phyloP scores from a whole-genome alignment of 108 stramenopile genomes.

The Nitzschia sp. region DNA sequence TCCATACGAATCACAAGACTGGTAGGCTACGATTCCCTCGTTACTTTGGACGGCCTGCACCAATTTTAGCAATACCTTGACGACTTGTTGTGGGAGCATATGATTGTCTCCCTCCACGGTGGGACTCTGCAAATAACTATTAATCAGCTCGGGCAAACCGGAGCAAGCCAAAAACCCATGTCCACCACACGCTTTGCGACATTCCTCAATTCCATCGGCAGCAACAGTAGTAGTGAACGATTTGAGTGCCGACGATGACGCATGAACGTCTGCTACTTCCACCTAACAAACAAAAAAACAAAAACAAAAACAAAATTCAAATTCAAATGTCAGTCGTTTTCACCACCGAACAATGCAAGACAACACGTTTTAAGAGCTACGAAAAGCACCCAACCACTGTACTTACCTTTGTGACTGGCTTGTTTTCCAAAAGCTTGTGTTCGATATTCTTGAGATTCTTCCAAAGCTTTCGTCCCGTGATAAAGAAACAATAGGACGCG shows the following conservation, averaged over 20 bases:
- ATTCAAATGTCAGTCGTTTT: not conserved
- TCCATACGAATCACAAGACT: constrained; percentile 42
- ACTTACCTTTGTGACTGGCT: constrained; percentile 56
- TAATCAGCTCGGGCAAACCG: constrained; percentile 91
- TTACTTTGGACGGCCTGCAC: constrained; percentile 51
- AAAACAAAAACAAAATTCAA: no score
- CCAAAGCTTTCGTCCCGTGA: constrained; percentile 75
- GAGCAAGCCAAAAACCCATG: constrained; percentile 90
- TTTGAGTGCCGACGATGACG: constrained; percentile 89
- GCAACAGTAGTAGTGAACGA: constrained; percentile 88
- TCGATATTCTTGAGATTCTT: constrained; percentile 74
- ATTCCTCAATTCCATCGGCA: constrained; percentile 95
- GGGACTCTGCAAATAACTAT: constrained; percentile 89
- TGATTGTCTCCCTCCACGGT: constrained; percentile 95
- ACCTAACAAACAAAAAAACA: not conserved
- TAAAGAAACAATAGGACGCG: constrained; percentile 88
- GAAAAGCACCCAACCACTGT: not conserved
- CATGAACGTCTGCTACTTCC: constrained; percentile 88
- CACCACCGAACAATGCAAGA: no score
- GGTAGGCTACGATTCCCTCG: constrained; percentile 29
- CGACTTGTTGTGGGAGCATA: constrained; percentile 90
- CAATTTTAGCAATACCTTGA: constrained; percentile 84
- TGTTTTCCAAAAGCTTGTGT: constrained; percentile 46
- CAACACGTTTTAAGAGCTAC: not conserved
- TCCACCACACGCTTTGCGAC: constrained; percentile 94